Evolutionary conservation across 257 asterid genomes (phyloP).

Genomic region (Mentha longifolia): DNA sequence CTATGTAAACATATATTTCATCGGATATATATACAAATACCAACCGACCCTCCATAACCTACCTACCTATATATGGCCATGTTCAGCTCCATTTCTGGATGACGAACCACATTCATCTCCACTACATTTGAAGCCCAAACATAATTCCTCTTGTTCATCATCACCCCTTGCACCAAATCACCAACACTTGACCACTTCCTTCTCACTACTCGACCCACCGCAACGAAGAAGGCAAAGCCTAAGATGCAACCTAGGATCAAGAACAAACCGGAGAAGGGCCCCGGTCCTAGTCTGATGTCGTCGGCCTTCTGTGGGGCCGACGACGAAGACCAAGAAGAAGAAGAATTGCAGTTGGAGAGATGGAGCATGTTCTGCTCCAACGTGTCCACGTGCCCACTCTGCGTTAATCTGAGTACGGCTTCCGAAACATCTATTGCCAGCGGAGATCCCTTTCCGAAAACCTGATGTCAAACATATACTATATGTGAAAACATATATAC

Average conservation of each 20-base stretch:
- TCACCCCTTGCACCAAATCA: background rate
- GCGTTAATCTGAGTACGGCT: slow-evolving; percentile 56
- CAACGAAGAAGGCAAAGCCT: slow-evolving; percentile 16
- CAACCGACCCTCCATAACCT: background rate
- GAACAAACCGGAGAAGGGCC: slow-evolving; percentile 51
- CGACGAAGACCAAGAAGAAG: slow-evolving; percentile 29
- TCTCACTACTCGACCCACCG: slow-evolving; percentile 8
- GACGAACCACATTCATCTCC: background rate
- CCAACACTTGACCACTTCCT: background rate
- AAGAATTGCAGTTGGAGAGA: slow-evolving; percentile 40
- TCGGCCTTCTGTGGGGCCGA: background rate
- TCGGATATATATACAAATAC: background rate
- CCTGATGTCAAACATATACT: slow-evolving; percentile 45
- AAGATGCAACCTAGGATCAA: slow-evolving; percentile 37
- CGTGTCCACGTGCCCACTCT: slow-evolving; percentile 49
- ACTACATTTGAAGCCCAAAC: slow-evolving; percentile 23
- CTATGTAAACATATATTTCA: background rate
- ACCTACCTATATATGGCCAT: background rate
- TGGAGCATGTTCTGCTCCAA: slow-evolving; percentile 46
- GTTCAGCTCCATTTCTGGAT: slow-evolving; percentile 15
- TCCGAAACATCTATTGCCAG: slow-evolving; percentile 56
- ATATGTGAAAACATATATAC: background rate
- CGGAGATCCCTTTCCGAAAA: slow-evolving; percentile 57
- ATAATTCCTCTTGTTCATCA: slow-evolving; percentile 2
- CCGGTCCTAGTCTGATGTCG: slow-evolving; percentile 39